Conservation (phyloP, 495 filamentous ascomycete genomes). For the Aspergillus biplanus region DNA sequence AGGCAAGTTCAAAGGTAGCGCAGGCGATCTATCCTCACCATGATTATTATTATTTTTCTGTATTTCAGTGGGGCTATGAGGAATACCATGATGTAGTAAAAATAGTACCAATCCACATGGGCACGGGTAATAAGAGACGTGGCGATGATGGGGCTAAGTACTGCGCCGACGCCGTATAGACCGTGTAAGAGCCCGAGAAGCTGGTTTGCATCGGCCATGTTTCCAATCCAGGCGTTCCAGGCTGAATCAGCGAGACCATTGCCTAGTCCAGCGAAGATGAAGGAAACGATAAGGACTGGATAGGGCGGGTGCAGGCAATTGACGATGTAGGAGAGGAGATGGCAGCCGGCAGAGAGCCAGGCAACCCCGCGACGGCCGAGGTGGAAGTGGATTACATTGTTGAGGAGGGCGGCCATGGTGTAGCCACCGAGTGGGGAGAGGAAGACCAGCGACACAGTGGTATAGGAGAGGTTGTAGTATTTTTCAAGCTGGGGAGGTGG, state of each 20-base stretch:
- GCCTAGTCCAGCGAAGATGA: conserved; percentile 63
- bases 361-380: conserved; percentile 79
- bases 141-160: conserved; percentile 58
- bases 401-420: conserved; percentile 58
- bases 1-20: conserved; percentile 12
- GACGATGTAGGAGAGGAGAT: conserved; percentile 65
- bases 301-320: conserved; percentile 63
- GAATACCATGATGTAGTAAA: conserved; percentile 69
- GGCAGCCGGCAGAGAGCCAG: conserved; percentile 63
- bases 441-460: conserved; percentile 65
- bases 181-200: conserved; percentile 61
- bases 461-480: conserved; percentile 62
- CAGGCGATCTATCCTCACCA: conserved; percentile 10
- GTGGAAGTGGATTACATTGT: conserved; percentile 57
- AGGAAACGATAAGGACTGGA: conserved; percentile 59
- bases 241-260: conserved; percentile 65
- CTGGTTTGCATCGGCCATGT: conserved; percentile 65
- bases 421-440: conserved; percentile 65
- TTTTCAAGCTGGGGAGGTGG: conserved; percentile 51
- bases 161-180: conserved; percentile 61
- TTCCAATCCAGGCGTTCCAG: conserved; percentile 69
- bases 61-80: background rate
- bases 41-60: no score
- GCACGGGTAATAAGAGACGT: conserved; percentile 59
- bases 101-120: conserved; percentile 56